These are phyloP conservation scores for Asterophora parasitica DNA, from an alignment of 768 basidiomycete genomes.

Conservation along the genomic window DNA sequence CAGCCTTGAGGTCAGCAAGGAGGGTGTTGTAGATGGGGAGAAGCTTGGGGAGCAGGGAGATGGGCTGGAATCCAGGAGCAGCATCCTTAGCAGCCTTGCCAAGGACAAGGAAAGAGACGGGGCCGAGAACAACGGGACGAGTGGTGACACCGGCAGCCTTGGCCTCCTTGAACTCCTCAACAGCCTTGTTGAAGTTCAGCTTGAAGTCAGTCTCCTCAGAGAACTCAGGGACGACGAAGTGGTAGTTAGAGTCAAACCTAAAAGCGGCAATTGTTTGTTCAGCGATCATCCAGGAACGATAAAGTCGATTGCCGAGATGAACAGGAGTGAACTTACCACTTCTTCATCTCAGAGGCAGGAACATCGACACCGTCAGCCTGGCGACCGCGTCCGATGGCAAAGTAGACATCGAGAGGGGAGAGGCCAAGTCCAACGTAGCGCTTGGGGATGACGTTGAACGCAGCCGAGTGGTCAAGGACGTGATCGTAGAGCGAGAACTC, in stretches of 20 bases:
- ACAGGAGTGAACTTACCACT: slow-evolving; percentile 63
- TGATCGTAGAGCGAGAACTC: slow-evolving; percentile 99
- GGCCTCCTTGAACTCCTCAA: slow-evolving; percentile 93
- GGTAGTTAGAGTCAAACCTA: slow-evolving; percentile 99
- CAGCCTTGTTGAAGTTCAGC: slow-evolving; percentile 91
- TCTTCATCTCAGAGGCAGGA: slow-evolving; percentile 98
- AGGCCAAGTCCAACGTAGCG: slow-evolving; percentile 86
- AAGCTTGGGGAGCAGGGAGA: slow-evolving; percentile 84
- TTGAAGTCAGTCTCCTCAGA: slow-evolving; percentile 90
- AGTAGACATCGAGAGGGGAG: slow-evolving; percentile 90
- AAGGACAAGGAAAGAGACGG: slow-evolving; percentile 90
- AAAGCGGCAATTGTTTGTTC: slow-evolving; percentile 9
- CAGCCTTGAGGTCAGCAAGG: slow-evolving; percentile 83
- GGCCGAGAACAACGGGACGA: slow-evolving; percentile 94
- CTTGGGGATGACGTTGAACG: slow-evolving; percentile 95
- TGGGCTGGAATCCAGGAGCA: slow-evolving; percentile 78
- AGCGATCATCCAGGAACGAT: not conserved
- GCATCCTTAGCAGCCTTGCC: slow-evolving; percentile 89
- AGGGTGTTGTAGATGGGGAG: slow-evolving; percentile 90
- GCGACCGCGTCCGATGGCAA: slow-evolving; percentile 98
- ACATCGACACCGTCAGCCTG: slow-evolving; percentile 94
- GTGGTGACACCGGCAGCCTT: slow-evolving; percentile 84
- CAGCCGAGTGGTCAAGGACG: slow-evolving; percentile 93
- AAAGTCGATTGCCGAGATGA: slow-evolving; percentile 4
- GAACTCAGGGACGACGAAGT: slow-evolving; percentile 97